These are phyloP conservation scores for Sphagnum fallax DNA, from an alignment of 228 moss, liverwort and hornwort genomes.

Conservation along the genomic window DNA sequence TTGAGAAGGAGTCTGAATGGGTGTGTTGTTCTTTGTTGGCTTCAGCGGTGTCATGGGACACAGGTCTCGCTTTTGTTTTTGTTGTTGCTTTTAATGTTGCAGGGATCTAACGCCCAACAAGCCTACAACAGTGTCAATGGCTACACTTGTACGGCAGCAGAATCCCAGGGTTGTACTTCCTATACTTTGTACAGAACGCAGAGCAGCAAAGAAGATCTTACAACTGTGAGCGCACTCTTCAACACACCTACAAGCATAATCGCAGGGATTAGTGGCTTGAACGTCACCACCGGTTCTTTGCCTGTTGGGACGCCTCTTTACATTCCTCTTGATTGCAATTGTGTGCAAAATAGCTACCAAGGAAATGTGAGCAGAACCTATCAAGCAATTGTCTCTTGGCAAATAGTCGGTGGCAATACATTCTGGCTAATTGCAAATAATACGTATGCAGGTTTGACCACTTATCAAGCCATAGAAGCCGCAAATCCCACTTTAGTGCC, in stretches of 20 bases:
- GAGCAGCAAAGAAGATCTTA: constrained; percentile 10
- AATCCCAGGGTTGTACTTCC: constrained; percentile 26
- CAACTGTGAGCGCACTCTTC: constrained; percentile 38
- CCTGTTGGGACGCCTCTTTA: constrained; percentile 25
- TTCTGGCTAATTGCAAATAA: constrained; percentile 32
- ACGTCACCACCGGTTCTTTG: constrained; percentile 10
- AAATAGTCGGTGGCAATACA: constrained; percentile 34
- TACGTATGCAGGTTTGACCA: constrained; percentile 47
- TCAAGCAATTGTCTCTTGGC: constrained; percentile 43
- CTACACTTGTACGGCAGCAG: constrained; percentile 37
- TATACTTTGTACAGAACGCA: constrained; percentile 58
- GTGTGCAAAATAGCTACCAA: constrained; percentile 8
- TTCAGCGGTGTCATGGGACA: too few species aligned
- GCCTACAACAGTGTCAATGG: constrained; percentile 29
- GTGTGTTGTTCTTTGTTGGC: too few species aligned
- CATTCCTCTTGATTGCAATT: constrained; percentile 62
- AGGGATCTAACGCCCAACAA: constrained; percentile 38
- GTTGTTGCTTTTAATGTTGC: too few species aligned
- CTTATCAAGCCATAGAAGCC: constrained; percentile 24
- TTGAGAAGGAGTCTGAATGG: too few species aligned
- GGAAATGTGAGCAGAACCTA: constrained; percentile 23
- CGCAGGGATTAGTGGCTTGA: constrained; percentile 25
- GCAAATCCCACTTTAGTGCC: constrained; percentile 27
- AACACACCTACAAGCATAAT: constrained; percentile 15
- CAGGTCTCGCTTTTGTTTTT: too few species aligned